These are phyloP conservation scores for Vitis hybrid DNA, from an alignment of 177 flowering plant species.

Conservation along the genomic window DNA sequence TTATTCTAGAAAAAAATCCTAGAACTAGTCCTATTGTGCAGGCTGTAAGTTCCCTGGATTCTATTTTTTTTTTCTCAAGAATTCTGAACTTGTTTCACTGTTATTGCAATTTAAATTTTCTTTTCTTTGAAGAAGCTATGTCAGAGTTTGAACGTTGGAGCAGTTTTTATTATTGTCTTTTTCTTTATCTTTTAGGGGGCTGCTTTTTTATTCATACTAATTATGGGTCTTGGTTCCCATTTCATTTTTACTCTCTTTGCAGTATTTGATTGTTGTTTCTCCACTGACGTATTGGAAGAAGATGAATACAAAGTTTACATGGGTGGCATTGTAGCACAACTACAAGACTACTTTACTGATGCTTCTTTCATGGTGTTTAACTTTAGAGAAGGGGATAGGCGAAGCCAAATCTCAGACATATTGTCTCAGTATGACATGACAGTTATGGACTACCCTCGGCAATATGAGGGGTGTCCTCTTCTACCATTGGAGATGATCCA, in stretches of 20 bases:
- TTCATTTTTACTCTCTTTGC: conserved; percentile 20
- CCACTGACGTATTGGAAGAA: conserved; percentile 77
- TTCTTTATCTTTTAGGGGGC: no score
- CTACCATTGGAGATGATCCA: conserved; percentile 88
- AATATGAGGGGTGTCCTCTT: conserved; percentile 87
- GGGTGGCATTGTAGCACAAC: conserved; percentile 83
- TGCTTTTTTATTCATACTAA: neutral
- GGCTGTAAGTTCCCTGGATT: no score
- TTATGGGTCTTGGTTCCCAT: conserved; percentile 5
- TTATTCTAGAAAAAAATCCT: no score
- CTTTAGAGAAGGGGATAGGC: conserved; percentile 82
- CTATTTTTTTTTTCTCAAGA: no score
- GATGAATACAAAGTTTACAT: conserved; percentile 81
- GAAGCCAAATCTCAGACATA: conserved; percentile 77
- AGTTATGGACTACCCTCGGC: conserved; percentile 94
- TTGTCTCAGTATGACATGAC: conserved; percentile 89
- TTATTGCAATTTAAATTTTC: no score
- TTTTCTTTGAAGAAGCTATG: no score
- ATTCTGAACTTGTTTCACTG: no score
- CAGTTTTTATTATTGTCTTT: no score
- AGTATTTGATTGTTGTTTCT: conserved; percentile 99
- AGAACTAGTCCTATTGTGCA: no score
- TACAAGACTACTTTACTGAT: conserved; percentile 84
- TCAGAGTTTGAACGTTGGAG: no score
- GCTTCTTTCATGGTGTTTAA: conserved; percentile 96